Evolutionary conservation across 768 basidiomycete genomes (phyloP).

Genomic region (Tricholoma bakamatsutake): DNA sequence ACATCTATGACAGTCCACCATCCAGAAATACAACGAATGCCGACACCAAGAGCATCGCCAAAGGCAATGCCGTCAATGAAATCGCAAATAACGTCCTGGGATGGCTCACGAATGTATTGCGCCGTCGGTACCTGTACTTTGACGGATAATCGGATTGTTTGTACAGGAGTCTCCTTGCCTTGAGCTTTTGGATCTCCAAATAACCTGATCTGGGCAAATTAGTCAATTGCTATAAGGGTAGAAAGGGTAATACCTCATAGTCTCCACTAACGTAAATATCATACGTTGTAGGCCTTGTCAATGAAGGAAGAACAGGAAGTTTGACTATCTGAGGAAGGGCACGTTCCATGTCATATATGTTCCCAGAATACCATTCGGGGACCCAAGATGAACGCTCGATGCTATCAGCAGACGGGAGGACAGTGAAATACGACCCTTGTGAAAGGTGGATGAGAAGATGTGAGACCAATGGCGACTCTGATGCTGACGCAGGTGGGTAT

Average conservation of each 20-base stretch:
- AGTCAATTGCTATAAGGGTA: slow-evolving; percentile 1
- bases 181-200: slow-evolving; percentile 66
- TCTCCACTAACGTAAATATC: slow-evolving; percentile 73
- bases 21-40: slow-evolving; percentile 43
- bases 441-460: slow-evolving; percentile 53
- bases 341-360: slow-evolving; percentile 70
- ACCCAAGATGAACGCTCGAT: slow-evolving; percentile 14
- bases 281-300: slow-evolving; percentile 43
- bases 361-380: slow-evolving; percentile 73
- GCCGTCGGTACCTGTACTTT: slow-evolving; percentile 28
- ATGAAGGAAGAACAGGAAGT: slow-evolving; percentile 43
- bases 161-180: slow-evolving; percentile 41
- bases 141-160: slow-evolving; percentile 49
- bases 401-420: slow-evolving; percentile 40
- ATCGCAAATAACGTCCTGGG: slow-evolving; percentile 57
- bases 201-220: slow-evolving; percentile 56
- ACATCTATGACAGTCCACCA: slow-evolving; percentile 49
- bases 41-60: slow-evolving; percentile 65
- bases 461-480: slow-evolving; percentile 23
- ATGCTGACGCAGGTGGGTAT: slow-evolving; percentile 32
- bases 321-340: slow-evolving; percentile 42
- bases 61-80: slow-evolving; percentile 74
- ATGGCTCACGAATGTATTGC: slow-evolving; percentile 34
- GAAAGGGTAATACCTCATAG: slow-evolving; percentile 55
- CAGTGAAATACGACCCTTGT: slow-evolving; percentile 72